A percentile compares a stretch with the other conserved stretches of the same genome.
phyloP scores from a whole-genome alignment of 345 rosid genomes.

The Capsella bursapastoris region DNA sequence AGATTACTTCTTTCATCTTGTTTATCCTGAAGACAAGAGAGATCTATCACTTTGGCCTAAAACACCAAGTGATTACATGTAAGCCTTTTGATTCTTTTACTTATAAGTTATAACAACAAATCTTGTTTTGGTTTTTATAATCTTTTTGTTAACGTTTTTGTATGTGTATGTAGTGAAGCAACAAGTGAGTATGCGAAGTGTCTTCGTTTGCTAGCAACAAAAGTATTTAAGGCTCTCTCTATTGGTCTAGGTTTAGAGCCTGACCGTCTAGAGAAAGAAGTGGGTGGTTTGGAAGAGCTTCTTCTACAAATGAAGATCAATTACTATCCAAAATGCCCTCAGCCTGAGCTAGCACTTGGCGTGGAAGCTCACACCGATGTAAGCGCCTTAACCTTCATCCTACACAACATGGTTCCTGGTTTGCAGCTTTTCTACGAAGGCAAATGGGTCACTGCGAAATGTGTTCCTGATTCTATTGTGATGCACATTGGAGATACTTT shows the following conservation, averaged over 20 bases:
- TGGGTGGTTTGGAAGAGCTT: constrained; percentile 85
- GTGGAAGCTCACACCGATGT: constrained; percentile 98
- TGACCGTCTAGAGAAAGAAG: constrained; percentile 85
- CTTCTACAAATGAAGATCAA: constrained; percentile 91
- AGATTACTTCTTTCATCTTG: constrained; percentile 91
- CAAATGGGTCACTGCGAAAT: constrained; percentile 90
- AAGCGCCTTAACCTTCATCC: constrained; percentile 90
- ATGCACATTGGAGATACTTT: constrained; percentile 95
- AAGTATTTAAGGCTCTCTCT: constrained; percentile 66
- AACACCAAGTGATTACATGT: constrained; percentile 78
- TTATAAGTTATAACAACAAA: background rate
- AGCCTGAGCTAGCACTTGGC: constrained; percentile 93
- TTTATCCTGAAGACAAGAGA: constrained; percentile 77
- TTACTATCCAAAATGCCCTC: constrained; percentile 94
- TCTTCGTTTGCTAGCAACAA: constrained; percentile 68
- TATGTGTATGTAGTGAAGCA: constrained; percentile 54
- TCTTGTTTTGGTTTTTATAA: constrained; percentile 19
- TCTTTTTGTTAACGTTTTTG: background rate
- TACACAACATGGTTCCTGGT: constrained; percentile 99
- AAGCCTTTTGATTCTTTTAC: constrained; percentile 39
- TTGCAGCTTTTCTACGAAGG: constrained; percentile 82
- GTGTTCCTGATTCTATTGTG: constrained; percentile 90
- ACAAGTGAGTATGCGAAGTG: constrained; percentile 85
- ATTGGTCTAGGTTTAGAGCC: constrained; percentile 80
- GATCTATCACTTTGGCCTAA: constrained; percentile 89